Conservation (phyloP, 1,284 basidiomycete genomes). For the Xanthoconium separans region DNA sequence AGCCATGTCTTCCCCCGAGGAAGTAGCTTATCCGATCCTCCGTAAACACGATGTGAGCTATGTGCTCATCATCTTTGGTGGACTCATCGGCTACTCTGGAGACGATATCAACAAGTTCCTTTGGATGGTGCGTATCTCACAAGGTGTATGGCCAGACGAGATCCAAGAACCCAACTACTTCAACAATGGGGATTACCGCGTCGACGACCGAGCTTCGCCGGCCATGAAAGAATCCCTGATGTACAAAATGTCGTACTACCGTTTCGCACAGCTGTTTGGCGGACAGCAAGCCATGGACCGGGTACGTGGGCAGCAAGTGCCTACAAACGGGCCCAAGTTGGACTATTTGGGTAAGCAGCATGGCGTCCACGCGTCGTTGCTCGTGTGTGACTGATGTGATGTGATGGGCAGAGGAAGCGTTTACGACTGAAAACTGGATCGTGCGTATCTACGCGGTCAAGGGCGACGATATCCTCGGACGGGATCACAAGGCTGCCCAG, state of each 20-base stretch:
- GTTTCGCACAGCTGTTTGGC: constrained; percentile 89
- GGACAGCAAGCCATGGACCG: constrained; percentile 74
- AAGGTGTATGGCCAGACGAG: constrained; percentile 99
- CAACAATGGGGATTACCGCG: constrained; percentile 90
- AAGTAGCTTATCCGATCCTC: constrained; percentile 95
- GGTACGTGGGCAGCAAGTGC: constrained; percentile 81
- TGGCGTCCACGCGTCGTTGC: background rate
- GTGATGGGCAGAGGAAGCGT: constrained; percentile 76
- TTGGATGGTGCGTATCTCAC: constrained; percentile 98
- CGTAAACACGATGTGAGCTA: constrained; percentile 98
- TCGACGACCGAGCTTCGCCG: constrained; percentile 84
- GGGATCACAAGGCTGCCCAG: constrained; percentile 84
- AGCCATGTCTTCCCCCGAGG: constrained; percentile 94
- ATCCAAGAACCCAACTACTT: constrained; percentile 96
- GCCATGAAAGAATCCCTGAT: constrained; percentile 97
- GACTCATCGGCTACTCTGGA: constrained; percentile 94
- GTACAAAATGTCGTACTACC: constrained; percentile 98
- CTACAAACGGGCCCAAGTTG: constrained; percentile 74
- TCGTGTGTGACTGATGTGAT: constrained; percentile 10
- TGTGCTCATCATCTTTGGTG: constrained; percentile 97
- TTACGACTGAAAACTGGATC: constrained; percentile 98
- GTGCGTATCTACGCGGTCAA: constrained; percentile 97
- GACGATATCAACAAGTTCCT: constrained; percentile 99
- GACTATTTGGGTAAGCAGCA: constrained; percentile 75
- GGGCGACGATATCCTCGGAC: constrained; percentile 89